Base-by-base conservation (phyloP, 2,329 filamentous ascomycete species). In the Cladosporium sp. region DNA sequence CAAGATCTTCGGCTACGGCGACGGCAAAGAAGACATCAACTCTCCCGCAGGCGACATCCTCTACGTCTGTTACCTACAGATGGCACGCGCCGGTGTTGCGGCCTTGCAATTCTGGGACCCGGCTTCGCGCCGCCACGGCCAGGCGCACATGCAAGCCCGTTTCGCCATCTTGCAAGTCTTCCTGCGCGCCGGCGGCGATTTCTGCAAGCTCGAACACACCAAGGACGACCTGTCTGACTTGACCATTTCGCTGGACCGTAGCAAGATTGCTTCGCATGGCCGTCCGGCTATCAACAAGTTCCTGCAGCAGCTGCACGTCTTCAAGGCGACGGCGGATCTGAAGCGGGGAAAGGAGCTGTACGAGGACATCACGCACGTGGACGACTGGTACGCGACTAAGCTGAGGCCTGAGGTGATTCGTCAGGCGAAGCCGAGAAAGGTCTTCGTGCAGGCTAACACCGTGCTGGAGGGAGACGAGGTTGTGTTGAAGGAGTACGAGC, bases 71-170 rank as follows among this genome's bases (percentile, higher is more conserved):
- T 99, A 97, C 73, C 83, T 99, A 9, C 86, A 87, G 65, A 97
- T 99, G 93, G 94, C 94, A 14, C 86, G 92, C 38, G 91, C 92
- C n/a, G 94, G 94, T 61, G 80, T 99, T 45, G 84, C 87, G 5
- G 89, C 92, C 1, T 82, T 97, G 20, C 93, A 97, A 72, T 91
- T 94, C 81, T 97, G 92, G 92, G 92, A 97, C 69, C 92, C 92
- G 5, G 92, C 92, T 77, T 87, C 83, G 67, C 82, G 43, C 45
- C 55, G 50, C 56, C 56, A 63, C 42, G 84, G 58, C 22, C 58
- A 59, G 15, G 58, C 89, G 64, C 92, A 96, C 72, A 95, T 91
- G 76, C 91, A 96, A 75, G 92, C 92, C 20, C 88, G 92, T 11
- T 97, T 92, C 76, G 90, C 88, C 54, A 96, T 97, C 68, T 78